Percentiles rank a stretch among this genome's conserved stretches.
phyloP scores from a whole-genome alignment of 2,329 filamentous ascomycete species.

The Penicillium sp. region DNA sequence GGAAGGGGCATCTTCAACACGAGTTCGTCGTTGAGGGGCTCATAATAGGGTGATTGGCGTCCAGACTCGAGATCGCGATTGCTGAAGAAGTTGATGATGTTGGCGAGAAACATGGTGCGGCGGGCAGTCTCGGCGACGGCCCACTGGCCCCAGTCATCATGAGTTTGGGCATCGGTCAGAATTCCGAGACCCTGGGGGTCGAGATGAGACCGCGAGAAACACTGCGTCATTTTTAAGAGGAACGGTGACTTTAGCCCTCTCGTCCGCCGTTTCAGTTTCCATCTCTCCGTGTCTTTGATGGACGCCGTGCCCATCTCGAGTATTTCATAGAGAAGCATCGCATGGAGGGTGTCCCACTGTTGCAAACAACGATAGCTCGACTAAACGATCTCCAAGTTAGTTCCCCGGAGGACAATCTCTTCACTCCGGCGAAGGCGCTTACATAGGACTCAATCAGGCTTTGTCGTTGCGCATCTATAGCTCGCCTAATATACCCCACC shows the following conservation, averaged over 20 bases:
- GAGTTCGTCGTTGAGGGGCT: slow-evolving; percentile 18
- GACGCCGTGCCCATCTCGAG: slow-evolving; percentile 11
- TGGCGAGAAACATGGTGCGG: slow-evolving; percentile 19
- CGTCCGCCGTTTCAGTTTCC: slow-evolving; percentile 12
- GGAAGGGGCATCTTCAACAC: slow-evolving; percentile 19
- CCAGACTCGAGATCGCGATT: slow-evolving; percentile 11
- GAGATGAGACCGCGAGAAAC: slow-evolving; percentile 9
- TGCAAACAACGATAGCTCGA: slow-evolving; percentile 11
- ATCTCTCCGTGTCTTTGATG: slow-evolving; percentile 5
- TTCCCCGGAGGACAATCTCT: too few relatives aligned
- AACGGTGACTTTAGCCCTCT: slow-evolving; percentile 16
- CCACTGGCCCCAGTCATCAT: slow-evolving; percentile 3
- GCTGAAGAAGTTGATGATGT: slow-evolving; percentile 17
- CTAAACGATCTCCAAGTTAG: too few relatives aligned
- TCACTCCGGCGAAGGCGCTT: too few relatives aligned
- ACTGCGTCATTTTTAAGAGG: slow-evolving; percentile 15
- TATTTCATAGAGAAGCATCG: slow-evolving; percentile 20
- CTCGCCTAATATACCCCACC: slow-evolving; percentile 11
- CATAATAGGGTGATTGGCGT: slow-evolving; percentile 15
- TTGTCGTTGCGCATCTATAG: slow-evolving; percentile 16
- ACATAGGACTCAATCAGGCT: slow-evolving; percentile 15
- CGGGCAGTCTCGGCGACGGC: slow-evolving; percentile 15
- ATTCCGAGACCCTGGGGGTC: neutral
- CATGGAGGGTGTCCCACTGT: slow-evolving; percentile 18
- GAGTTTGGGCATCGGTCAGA: neutral